These are phyloP conservation scores for Lantana camara DNA, from an alignment of 257 asterid species.

Conservation along the genomic window DNA sequence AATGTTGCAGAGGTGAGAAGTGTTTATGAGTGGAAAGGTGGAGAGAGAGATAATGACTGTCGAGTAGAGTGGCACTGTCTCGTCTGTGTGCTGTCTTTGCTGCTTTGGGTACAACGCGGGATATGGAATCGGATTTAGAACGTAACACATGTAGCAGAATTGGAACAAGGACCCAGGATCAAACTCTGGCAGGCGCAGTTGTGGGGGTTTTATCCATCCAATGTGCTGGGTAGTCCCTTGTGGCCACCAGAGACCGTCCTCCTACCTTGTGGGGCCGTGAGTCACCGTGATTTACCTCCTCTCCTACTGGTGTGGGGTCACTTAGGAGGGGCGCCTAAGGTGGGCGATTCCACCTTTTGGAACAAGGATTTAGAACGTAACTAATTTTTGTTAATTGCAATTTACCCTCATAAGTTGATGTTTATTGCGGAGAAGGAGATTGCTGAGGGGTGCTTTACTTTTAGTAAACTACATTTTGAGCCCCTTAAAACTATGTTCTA, in stretches of 20 bases:
- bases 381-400: not conserved
- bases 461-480: not conserved
- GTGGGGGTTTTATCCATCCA: too few species aligned
- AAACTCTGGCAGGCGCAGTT: too few species aligned
- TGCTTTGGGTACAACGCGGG: slow-evolving; percentile 24
- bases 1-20: not conserved
- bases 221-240: too few species aligned
- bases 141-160: too few species aligned
- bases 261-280: too few species aligned
- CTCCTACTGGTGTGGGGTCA: too few species aligned
- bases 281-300: too few species aligned
- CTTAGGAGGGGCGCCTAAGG: too few species aligned
- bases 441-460: not conserved
- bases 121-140: slow-evolving; percentile 11
- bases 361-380: not conserved
- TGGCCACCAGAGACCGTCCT: too few species aligned
- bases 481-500: not conserved
- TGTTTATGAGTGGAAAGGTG: too few species aligned
- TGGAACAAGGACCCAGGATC: too few species aligned
- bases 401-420: not conserved
- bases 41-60: not conserved
- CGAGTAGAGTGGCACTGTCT: slow-evolving; percentile 11
- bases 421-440: not conserved
- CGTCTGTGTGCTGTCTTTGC: not conserved
- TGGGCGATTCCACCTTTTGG: too few species aligned